Base-by-base conservation (phyloP, 495 filamentous ascomycete genomes). In the Xylaria palmicola region DNA sequence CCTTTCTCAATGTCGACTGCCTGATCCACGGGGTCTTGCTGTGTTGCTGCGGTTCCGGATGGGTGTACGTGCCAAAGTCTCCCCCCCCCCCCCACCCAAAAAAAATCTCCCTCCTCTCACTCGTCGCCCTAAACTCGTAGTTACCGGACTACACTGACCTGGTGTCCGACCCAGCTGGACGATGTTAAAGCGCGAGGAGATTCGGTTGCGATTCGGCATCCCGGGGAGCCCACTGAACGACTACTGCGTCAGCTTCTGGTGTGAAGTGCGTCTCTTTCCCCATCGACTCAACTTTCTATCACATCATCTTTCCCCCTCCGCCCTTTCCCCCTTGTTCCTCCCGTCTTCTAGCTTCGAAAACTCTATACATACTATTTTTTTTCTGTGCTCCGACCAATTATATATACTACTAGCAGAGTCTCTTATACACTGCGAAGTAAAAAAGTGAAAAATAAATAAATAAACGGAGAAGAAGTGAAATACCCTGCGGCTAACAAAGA, bases 161-260 rank as follows among this genome's bases (percentile, higher is more conserved):
- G n/a, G n/a, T n/a, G n/a, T n/a, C n/a, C n/a, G n/a, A 39, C 19
- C 29, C 62, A 70, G 72, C 58, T 55, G 70, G 58, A 51, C 63
- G 41, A 80, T 81, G 72, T 66, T 82, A 51, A 78, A 84, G 60
- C 83, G 83, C 27, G 67, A 69, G 39, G 74, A 83, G 40, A 72
- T 84, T 57, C 79, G 83, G 13, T 55, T 76, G 32, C 72, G 70
- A 6, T 85, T 81, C 69, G 65, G 68, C 62, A 78, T 86, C 68
- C 62, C 76, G 10, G 83, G 82, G 47, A 78, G 74, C 30, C 71
- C 65, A 10, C 64, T 70, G 63, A 74, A 65, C 20, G 84, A 86
- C 64, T 83, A 75, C 65, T 69, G 76, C 40, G 66, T 71, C 17
- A 66, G 74, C 32, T 83, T 68, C 73, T 86, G 78, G 73, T 81